Conservation (phyloP, 1,139 yeast genomes). For the Meyerozyma athensensis region DNA sequence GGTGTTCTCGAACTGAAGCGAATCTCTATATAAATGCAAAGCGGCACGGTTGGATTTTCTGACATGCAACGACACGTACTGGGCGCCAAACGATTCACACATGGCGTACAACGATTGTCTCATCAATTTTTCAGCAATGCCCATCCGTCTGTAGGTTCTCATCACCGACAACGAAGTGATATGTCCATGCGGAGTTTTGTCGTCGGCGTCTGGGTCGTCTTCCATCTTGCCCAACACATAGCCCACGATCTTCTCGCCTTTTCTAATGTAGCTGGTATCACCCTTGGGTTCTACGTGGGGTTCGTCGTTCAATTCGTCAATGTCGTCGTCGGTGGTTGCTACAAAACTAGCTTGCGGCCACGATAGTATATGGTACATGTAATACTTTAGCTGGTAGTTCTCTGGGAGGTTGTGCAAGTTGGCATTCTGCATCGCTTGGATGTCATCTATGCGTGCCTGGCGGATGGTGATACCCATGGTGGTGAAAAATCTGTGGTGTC, state of each 20-base stretch:
- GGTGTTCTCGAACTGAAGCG: constrained; percentile 75
- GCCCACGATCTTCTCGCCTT: constrained; percentile 82
- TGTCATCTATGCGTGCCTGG: constrained; percentile 79
- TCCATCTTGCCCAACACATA: constrained; percentile 96
- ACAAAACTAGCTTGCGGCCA: constrained; percentile 99
- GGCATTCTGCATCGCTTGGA: constrained; percentile 95
- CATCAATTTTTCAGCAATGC: constrained; percentile 91
- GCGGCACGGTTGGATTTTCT: constrained; percentile 94
- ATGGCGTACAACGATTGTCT: constrained; percentile 75
- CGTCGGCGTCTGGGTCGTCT: constrained; percentile 78
- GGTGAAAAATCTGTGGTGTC: neutral
- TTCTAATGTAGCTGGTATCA: constrained; percentile 52
- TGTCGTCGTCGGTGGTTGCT: constrained; percentile 65
- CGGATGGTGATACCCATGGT: constrained; percentile 82
- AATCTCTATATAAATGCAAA: constrained; percentile 82
- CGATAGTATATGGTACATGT: constrained; percentile 85
- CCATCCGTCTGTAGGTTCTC: constrained; percentile 94
- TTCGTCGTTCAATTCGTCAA: constrained; percentile 24
- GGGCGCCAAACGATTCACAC: constrained; percentile 77
- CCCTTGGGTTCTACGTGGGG: constrained; percentile 40
- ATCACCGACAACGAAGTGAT: constrained; percentile 90
- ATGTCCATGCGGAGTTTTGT: constrained; percentile 84
- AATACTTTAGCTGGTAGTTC: constrained; percentile 87
- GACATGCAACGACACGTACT: constrained; percentile 87
- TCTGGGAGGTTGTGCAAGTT: constrained; percentile 92